These are phyloP conservation scores for Sporothrix curviconia DNA, from an alignment of 2,329 filamentous ascomycete genomes.

Conservation along the genomic window DNA sequence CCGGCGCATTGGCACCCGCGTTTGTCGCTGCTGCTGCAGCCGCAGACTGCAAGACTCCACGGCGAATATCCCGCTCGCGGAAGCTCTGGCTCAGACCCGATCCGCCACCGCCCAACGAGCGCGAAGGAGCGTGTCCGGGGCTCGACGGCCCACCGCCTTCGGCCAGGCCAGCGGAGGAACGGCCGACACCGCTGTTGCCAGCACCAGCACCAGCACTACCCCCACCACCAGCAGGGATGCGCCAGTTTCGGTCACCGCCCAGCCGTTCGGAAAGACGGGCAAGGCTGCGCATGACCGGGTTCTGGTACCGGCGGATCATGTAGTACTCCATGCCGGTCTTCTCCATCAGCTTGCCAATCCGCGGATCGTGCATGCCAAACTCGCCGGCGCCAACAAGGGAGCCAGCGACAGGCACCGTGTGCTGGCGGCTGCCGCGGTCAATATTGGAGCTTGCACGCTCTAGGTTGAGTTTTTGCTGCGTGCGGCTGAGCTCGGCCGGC, in stretches of 20 bases:
- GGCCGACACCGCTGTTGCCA: constrained; percentile 24
- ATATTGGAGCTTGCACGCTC: constrained; percentile 67
- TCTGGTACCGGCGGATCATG: constrained; percentile 66
- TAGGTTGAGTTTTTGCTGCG: constrained; percentile 69
- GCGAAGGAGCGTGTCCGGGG: background rate
- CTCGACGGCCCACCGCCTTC: constrained; percentile 19
- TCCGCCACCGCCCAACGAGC: background rate
- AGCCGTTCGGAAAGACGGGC: constrained; percentile 46
- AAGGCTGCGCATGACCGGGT: constrained; percentile 60
- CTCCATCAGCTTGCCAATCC: constrained; percentile 59
- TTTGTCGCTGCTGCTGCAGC: constrained; percentile 8
- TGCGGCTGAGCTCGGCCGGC: constrained; percentile 54
- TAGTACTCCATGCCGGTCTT: constrained; percentile 66
- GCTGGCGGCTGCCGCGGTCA: constrained; percentile 50
- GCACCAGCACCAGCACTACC: no score
- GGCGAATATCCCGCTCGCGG: constrained; percentile 24
- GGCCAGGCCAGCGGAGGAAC: constrained; percentile 2
- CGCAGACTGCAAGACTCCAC: constrained; percentile 13
- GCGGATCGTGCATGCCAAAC: constrained; percentile 56
- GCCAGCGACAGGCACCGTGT: constrained; percentile 26
- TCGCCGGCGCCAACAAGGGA: constrained; percentile 46
- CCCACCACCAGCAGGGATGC: constrained; percentile 43
- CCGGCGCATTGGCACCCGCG: background rate
- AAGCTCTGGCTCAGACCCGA: constrained; percentile 36
- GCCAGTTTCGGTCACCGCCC: constrained; percentile 42